Percentiles rank a stretch among this genome's conserved stretches.
phyloP scores from a whole-genome alignment of 2,329 filamentous ascomycete species.

The Fusarium drepaniforme region DNA sequence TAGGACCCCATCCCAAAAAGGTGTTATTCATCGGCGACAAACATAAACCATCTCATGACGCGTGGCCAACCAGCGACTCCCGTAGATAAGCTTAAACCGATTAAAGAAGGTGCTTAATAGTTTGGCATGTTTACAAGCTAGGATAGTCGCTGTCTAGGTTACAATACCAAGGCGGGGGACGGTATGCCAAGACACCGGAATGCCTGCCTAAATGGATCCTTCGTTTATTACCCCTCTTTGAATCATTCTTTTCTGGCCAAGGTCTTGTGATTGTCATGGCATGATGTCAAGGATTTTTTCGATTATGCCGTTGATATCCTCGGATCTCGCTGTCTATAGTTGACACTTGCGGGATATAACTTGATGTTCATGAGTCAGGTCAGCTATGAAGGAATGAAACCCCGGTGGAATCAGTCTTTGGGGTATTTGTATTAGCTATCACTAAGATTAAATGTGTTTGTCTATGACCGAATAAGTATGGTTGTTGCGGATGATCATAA shows the following conservation, averaged over 20 bases:
- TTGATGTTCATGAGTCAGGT: neutral
- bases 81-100: constrained; percentile 15
- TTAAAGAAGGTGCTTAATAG: constrained; percentile 29
- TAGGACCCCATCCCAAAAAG: neutral
- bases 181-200: constrained; percentile 20
- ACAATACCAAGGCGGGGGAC: constrained; percentile 19
- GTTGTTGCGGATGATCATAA: neutral
- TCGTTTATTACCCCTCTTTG: constrained; percentile 2
- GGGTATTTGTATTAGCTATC: neutral
- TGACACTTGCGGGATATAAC: neutral
- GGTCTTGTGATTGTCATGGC: neutral
- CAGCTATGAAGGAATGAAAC: neutral
- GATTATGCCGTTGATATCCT: neutral
- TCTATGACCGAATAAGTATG: neutral
- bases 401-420: neutral
- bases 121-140: neutral
- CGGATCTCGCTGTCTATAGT: neutral
- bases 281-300: neutral
- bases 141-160: constrained; percentile 5
- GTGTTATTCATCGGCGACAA: neutral
- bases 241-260: neutral
- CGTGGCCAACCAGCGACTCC: neutral
- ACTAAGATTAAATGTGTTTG: neutral
- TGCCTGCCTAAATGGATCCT: neutral
- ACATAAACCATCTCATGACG: neutral